Evolutionary conservation across 208 protist genomes (phyloP), one percentile per base, ranked within the genome.

Genomic region (Crithidia mellificae): DNA sequence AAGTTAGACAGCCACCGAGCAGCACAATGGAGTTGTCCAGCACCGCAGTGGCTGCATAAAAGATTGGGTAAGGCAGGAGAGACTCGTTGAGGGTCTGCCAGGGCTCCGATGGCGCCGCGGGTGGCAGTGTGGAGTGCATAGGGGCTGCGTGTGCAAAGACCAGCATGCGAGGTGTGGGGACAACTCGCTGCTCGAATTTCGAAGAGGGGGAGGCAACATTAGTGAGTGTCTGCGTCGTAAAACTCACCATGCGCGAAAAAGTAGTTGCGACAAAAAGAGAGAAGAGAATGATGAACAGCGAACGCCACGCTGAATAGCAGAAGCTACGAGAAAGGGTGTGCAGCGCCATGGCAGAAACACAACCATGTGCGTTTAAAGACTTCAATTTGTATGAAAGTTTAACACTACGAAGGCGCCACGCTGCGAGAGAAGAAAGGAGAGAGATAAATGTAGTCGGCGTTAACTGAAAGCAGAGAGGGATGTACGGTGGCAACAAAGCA

Each of bases 21-120:
- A 76, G 30, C 6, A 68, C 29, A 8, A 76, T 47, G 15, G 55
- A 52, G 56, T 70, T 76, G 63, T 70, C 66, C 9, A 76, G 62
- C 38, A 70, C 50, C 6, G 70, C 70, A 4, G 61, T 65, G 24
- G 70, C 70, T 3, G 70, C 62, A 49, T 76, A 59, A 27, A 76
- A 76, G 63, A 76, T 55, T 25, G 70, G 70, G 49, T 76, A 76
- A 39, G 70, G 70, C 17, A 76, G 36, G 9, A 76, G 70, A 8
- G 70, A 64, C 12, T 76, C 70, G 20, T 70, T 65, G 20, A 69
- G 29, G 29, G 49, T 59, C 6, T 51, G 63, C 70, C 70, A 76
- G 29, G 70, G 70, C 29, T 36, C 70, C 1, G 46, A 46, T 14
- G 70, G 70, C 15, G 24, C 14, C 1, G 63, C 46, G 24, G 70